These are phyloP conservation scores for Beauveria bassiana DNA, from an alignment of 2,329 filamentous ascomycete species.

Conservation along the genomic window DNA sequence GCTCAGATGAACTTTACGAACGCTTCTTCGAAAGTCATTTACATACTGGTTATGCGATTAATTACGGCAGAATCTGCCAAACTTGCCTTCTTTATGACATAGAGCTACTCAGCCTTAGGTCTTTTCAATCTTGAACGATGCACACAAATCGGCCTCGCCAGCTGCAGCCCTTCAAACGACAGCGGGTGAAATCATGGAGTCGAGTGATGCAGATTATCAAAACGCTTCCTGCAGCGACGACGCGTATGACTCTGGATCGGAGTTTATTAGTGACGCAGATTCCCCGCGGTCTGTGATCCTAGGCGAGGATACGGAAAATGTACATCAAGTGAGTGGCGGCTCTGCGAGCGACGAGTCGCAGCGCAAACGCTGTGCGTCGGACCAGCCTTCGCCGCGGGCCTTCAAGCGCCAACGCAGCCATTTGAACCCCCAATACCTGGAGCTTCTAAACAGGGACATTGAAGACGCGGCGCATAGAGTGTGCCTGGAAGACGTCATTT, in stretches of 20 bases:
- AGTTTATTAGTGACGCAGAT: conserved; percentile 12
- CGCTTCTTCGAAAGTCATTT: background rate
- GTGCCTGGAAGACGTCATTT: conserved; percentile 22
- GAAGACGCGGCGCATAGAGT: conserved; percentile 39
- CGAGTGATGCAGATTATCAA: conserved; percentile 5
- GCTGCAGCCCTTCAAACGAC: conserved; percentile 5
- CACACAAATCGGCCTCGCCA: background rate
- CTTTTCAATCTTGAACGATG: background rate
- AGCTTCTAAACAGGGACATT: conserved; percentile 50
- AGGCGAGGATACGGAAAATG: conserved; percentile 9
- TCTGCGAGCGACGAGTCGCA: conserved; percentile 11
- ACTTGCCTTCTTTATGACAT: too few relatives aligned
- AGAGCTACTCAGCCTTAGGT: too few relatives aligned
- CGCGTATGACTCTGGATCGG: background rate
- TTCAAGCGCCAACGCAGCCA: conserved; percentile 38
- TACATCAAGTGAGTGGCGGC: conserved; percentile 8
- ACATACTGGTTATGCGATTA: background rate
- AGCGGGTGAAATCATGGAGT: conserved; percentile 6
- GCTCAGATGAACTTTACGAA: background rate
- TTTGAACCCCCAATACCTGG: conserved; percentile 40
- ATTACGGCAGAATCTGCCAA: background rate
- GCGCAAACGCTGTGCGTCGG: conserved; percentile 24
- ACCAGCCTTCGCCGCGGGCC: conserved; percentile 20
- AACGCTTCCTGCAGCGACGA: background rate
- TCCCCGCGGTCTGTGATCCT: conserved; percentile 12